Base-by-base conservation (phyloP, 805 yeast species). In the Sungouiozyma ichnusensis region DNA sequence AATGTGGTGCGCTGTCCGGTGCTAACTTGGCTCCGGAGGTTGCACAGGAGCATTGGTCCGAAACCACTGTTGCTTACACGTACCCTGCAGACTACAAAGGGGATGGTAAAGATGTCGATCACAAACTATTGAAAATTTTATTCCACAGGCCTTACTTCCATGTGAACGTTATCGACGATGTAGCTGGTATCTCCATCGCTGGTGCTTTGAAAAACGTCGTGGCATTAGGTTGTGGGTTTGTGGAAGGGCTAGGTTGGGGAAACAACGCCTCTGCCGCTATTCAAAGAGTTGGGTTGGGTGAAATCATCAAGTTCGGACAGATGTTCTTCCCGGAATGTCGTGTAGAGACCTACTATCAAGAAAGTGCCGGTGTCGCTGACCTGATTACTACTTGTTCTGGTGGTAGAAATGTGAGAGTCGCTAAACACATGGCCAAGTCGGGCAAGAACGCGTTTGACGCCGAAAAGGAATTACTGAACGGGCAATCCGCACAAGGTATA, bases 111-210 rank as follows among this genome's bases (percentile, higher is more conserved):
- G 70, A 67, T 64, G 76, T 84, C 45, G 94, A 85, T 62, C 76
- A 77, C 47, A 62, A 63, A 36, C 73, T 82, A 31, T 69, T 88
- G 58, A 85, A 80, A 65, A 77, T 77, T 45, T 73, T 86, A 40
- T 90, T 90, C 84, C 97, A 90, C 73, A 79, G 97, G 69, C 88
- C 94, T 19, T 90, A 92, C 72, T 90, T 90, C 85, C 97, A 90
- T 66, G 97, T 90, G 29, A 74, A 84, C 58, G 94, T 90, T 43
- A 75, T 85, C 45, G 79, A 79, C 45, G 98, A 90, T 62, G 94
- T 90, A 41, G 92, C 92, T 19, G 97, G 97, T 63, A 90, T 87
- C 44, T 85, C 95, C 2, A 76, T 90, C 47, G 94, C 95, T 37
- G 98, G 98, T 59, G 98, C 98, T 5, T 74, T 90, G 65, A 90